Conservation (phyloP, 1,284 basidiomycete genomes). For the Veloboletus limbatus region DNA sequence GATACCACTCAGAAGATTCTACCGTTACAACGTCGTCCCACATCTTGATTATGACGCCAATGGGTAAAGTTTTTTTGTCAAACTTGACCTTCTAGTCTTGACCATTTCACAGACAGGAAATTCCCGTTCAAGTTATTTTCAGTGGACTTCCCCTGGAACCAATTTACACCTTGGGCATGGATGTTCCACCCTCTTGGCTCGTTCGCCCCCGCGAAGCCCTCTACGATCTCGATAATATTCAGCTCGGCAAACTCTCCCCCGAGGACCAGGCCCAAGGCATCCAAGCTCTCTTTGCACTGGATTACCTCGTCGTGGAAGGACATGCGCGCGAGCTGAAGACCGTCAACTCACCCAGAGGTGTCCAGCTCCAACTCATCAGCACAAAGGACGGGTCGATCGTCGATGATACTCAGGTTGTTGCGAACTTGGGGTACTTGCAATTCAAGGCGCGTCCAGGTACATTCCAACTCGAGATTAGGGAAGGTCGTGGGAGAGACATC, state of each 20-base stretch:
- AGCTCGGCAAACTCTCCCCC: constrained; percentile 64
- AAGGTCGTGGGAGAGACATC: constrained; percentile 78
- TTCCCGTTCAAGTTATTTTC: constrained; percentile 50
- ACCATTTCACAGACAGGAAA: constrained; percentile 45
- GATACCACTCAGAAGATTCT: constrained; percentile 94
- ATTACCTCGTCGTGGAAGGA: constrained; percentile 91
- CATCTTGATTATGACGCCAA: constrained; percentile 63
- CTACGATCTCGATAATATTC: constrained; percentile 96
- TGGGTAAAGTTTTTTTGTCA: constrained; percentile 49
- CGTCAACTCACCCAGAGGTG: constrained; percentile 71
- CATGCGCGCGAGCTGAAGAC: constrained; percentile 78
- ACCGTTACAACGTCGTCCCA: constrained; percentile 72
- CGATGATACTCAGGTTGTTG: constrained; percentile 87
- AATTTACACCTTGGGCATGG: constrained; percentile 90
- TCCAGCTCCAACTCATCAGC: constrained; percentile 75
- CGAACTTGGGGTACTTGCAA: constrained; percentile 95
- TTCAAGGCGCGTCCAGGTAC: constrained; percentile 92
- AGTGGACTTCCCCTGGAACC: constrained; percentile 59
- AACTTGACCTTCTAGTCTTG: not conserved
- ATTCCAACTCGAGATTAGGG: constrained; percentile 79
- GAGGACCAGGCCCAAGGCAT: constrained; percentile 57
- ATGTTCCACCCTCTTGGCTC: constrained; percentile 88
- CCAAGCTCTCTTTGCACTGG: constrained; percentile 83
- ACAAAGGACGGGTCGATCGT: constrained; percentile 43
- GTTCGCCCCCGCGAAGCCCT: constrained; percentile 85